Base-by-base conservation (phyloP, 176 grass and related monocot genomes). In the Bothriochloa decipiens region DNA sequence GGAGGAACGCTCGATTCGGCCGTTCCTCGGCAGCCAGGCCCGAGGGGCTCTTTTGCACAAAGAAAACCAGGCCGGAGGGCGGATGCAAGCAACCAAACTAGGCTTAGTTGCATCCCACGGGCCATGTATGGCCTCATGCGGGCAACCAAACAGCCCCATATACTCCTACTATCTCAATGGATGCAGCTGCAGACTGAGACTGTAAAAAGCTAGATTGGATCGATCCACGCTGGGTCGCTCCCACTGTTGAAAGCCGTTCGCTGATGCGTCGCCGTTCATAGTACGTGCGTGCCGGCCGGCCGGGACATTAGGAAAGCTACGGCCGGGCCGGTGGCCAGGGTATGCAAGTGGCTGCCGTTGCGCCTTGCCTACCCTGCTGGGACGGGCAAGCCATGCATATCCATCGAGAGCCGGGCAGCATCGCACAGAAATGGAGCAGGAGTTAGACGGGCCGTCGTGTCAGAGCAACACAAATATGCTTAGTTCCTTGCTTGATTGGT, bases 401-500 rank as follows among this genome's bases (percentile, higher is more conserved):
- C 68, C 37, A 57, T 80, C 27, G 72, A 55, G 50, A 55, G 17
- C 6, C 50, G 20, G 50, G 50, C 16, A 55, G 2, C 6, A 0
- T 57, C 18, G 53, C 53, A 57, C 53, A 90, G 55, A 86, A 82
- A 86, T 78, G 66, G 66, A 28, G 65, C 37, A 71, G 61, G 79
- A 36, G 79, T 78, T 73, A 57, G 83, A 86, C 25, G 43, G 66
- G 6, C 35, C 8, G 73, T 90, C 79, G 33, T 23, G 79, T 90
- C 79, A 43, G 73, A 72, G 33, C 42, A 78, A 26, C 83, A 53
- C 15, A 78, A 72, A 85, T 76, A 60, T 81, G 32, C 73, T 50
- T 49, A 20, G 20, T 70, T 22, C 1, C 63, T 61, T 61, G 10
- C 0, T 5, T 39, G 36, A 41, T 23, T 37, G 50, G 0, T 5